These are phyloP conservation scores for Hapsidospora chrysogenum DNA, from an alignment of 495 filamentous ascomycete genomes.

Conservation along the genomic window DNA sequence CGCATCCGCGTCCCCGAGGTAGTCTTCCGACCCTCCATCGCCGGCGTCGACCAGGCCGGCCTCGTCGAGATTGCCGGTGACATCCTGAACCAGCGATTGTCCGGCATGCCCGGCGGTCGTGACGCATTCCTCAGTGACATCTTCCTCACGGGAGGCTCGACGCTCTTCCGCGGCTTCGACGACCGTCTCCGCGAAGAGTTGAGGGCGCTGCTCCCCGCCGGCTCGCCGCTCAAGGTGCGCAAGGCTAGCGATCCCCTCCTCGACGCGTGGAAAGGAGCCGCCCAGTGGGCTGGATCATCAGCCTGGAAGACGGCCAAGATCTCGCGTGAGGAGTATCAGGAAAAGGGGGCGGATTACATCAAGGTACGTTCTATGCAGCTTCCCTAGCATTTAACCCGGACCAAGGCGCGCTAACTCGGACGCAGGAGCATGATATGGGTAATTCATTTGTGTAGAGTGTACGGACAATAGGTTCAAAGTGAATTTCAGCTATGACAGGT, in stretches of 20 bases:
- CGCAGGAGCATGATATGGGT: slow-evolving; percentile 65
- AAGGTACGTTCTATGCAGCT: slow-evolving; percentile 38
- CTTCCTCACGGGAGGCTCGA: slow-evolving; percentile 90
- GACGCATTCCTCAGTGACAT: slow-evolving; percentile 62
- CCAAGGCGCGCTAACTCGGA: neutral
- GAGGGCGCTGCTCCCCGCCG: slow-evolving; percentile 51
- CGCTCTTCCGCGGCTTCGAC: slow-evolving; percentile 72
- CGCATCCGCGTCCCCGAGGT: slow-evolving; percentile 92
- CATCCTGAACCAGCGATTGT: slow-evolving; percentile 65
- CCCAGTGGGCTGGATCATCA: slow-evolving; percentile 47
- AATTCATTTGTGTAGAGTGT: slow-evolving; percentile 35
- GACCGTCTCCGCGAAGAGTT: slow-evolving; percentile 62
- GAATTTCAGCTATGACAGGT: too few relatives aligned
- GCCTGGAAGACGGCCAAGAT: slow-evolving; percentile 34
- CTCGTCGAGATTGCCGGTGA: slow-evolving; percentile 77
- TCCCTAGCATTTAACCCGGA: neutral
- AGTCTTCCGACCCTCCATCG: slow-evolving; percentile 82
- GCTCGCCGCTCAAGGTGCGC: slow-evolving; percentile 44
- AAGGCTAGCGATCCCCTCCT: slow-evolving; percentile 55
- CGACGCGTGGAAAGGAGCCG: slow-evolving; percentile 88
- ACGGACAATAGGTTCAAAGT: neutral
- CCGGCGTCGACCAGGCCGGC: slow-evolving; percentile 87
- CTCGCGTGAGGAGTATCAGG: slow-evolving; percentile 59
- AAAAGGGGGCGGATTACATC: slow-evolving; percentile 74
- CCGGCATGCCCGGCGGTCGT: slow-evolving; percentile 32